Conservation (phyloP, 129 eudicot genomes). For the Scalesia atractyloides region DNA sequence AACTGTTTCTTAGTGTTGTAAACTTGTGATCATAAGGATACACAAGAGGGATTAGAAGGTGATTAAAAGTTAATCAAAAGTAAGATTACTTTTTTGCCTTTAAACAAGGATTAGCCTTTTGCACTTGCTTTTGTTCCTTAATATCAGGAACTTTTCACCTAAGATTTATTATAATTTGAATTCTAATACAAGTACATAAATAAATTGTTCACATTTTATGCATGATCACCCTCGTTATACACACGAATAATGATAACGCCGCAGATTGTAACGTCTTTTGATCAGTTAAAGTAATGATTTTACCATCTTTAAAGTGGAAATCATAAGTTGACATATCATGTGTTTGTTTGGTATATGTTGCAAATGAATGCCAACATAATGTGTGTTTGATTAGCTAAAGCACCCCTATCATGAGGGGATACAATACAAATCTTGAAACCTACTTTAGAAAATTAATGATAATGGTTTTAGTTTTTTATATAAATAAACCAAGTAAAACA, state of each 20-base stretch:
- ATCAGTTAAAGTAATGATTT: constrained; percentile 10
- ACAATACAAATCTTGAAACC: constrained; percentile 22
- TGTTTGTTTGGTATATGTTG: constrained; percentile 30
- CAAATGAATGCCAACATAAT: constrained; percentile 21
- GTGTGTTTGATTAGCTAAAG: constrained; percentile 25
- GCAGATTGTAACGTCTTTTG: constrained; percentile 6
- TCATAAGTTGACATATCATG: constrained; percentile 25
- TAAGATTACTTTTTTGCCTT: constrained; percentile 30
- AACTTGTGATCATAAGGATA: constrained; percentile 26
- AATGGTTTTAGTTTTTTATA: neutral
- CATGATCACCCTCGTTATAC: neutral
- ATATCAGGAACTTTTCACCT: constrained; percentile 28
- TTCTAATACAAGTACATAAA: constrained; percentile 4
- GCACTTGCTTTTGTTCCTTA: constrained; percentile 19
- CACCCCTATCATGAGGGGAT: constrained; percentile 22
- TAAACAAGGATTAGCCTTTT: constrained; percentile 38
- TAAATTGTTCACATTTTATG: neutral
- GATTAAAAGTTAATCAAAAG: constrained; percentile 38
- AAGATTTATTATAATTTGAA: constrained; percentile 1
- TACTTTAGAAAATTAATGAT: constrained; percentile 7
- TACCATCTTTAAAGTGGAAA: constrained; percentile 13
- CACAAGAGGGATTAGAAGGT: constrained; percentile 33
- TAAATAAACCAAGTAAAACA: neutral
- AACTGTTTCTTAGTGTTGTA: constrained; percentile 27
- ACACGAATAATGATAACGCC: neutral